Percentiles rank a stretch among this genome's conserved stretches.
Conservation (phyloP, 2,329 filamentous ascomycete species). For the Talaromyces piceae region DNA sequence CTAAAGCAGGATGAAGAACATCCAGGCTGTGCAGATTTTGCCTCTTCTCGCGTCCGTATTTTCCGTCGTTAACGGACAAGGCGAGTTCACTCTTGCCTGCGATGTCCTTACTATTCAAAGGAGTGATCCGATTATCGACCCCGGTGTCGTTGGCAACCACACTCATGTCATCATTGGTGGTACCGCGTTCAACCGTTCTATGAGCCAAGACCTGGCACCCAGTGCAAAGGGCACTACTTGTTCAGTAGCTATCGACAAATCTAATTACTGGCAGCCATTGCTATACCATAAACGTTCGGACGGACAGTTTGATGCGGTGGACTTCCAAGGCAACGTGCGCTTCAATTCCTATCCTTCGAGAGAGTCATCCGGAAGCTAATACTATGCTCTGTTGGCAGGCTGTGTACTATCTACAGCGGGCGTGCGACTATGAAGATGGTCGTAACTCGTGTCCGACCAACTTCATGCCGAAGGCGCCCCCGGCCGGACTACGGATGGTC, state of each 20-base stretch:
- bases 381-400: conserved; percentile 7
- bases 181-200: conserved; percentile 57
- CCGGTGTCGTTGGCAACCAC: conserved; percentile 53
- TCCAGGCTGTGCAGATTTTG: neutral
- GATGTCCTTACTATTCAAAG: conserved; percentile 24
- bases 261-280: conserved; percentile 70
- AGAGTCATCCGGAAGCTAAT: neutral
- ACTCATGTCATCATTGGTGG: conserved; percentile 65
- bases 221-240: conserved; percentile 43
- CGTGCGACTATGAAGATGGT: conserved; percentile 15
- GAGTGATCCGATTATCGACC: conserved; percentile 59
- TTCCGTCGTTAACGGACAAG: neutral
- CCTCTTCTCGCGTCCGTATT: neutral
- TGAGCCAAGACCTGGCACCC: conserved; percentile 53
- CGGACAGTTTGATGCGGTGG: conserved; percentile 15
- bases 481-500: conserved; percentile 18
- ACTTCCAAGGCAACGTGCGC: conserved; percentile 14
- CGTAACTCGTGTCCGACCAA: conserved; percentile 10
- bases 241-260: conserved; percentile 59
- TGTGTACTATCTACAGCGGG: conserved; percentile 18
- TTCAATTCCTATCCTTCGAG: neutral
- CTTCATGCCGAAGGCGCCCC: conserved; percentile 14
- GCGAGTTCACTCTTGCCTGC: conserved; percentile 18
- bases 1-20: neutral
- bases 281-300: conserved; percentile 50